Conservation (phyloP, 164 flowering plant species). For the Nelumbo lutea region DNA sequence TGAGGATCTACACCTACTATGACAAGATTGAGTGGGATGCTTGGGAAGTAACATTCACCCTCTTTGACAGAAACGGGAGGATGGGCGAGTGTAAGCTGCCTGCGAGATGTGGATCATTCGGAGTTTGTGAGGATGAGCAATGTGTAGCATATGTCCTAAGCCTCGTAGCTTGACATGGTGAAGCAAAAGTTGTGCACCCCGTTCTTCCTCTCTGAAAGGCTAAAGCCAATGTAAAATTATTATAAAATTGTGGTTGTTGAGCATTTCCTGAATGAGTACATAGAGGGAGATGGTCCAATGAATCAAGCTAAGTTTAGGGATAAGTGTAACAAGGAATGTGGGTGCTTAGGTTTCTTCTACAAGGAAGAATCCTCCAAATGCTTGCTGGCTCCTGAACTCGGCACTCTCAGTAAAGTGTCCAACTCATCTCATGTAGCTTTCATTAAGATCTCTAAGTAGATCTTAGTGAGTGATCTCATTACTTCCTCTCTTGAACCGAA, state of each 20-base stretch:
- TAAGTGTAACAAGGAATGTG: conserved; percentile 11
- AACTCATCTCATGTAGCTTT: conserved; percentile 19
- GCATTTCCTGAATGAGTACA: conserved; percentile 20
- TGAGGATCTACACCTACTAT: conserved; percentile 23
- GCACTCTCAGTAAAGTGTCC: conserved; percentile 18
- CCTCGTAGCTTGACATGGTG: conserved; percentile 24
- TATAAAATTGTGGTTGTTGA: conserved; percentile 26
- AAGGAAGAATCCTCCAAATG: conserved; percentile 9
- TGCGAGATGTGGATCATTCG: conserved; percentile 27
- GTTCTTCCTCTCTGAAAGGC: conserved; percentile 10
- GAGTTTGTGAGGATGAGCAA: conserved; percentile 6
- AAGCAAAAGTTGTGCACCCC: conserved; percentile 21
- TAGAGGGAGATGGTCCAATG: conserved; percentile 18
- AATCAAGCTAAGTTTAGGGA: conserved; percentile 20
- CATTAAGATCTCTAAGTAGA: conserved; percentile 14
- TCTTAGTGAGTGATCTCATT: too few relatives aligned
- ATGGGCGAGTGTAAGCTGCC: conserved; percentile 27
- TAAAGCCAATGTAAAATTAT: conserved; percentile 3
- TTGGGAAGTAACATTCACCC: conserved; percentile 25
- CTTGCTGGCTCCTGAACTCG: not conserved
- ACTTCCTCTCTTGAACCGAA: too few relatives aligned
- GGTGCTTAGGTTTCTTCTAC: too few relatives aligned
- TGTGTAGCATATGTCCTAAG: conserved; percentile 30
- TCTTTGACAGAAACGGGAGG: conserved; percentile 14
- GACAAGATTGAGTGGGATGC: conserved; percentile 9